Conservation (phyloP, 495 filamentous ascomycete genomes). For the Saxispiralis lemnorum region DNA sequence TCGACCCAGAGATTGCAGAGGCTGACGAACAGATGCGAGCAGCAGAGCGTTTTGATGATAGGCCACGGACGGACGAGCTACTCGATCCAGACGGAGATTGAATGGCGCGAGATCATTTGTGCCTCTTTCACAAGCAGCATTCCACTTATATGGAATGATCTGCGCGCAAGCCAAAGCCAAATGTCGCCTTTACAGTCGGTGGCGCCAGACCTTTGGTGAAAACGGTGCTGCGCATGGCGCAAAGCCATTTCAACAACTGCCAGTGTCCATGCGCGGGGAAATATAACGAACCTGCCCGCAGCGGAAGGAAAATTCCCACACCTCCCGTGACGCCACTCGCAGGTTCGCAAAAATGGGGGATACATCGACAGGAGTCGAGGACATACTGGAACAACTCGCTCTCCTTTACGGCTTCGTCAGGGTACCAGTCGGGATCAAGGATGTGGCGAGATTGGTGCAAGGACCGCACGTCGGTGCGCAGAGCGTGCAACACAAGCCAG, state of each 20-base stretch:
- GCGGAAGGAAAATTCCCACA: slow-evolving; percentile 14
- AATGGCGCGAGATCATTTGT: not conserved
- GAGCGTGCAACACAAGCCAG: slow-evolving; percentile 9
- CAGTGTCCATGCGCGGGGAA: slow-evolving; percentile 9
- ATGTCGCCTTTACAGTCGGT: not conserved
- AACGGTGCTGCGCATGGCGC: slow-evolving; percentile 3
- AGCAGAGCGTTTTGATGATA: slow-evolving; percentile 5
- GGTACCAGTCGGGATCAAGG: slow-evolving; percentile 6
- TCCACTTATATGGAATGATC: too few species aligned
- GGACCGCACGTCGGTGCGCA: slow-evolving; percentile 6
- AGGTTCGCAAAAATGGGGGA: slow-evolving; percentile 14
- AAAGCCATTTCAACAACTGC: slow-evolving; percentile 8
- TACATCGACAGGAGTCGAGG: slow-evolving; percentile 8
- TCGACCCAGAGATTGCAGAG: slow-evolving; percentile 42
- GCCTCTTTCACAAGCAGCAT: not conserved
- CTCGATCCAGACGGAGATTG: slow-evolving; percentile 15
- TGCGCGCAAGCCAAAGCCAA: too few species aligned
- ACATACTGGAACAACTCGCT: slow-evolving; percentile 7
- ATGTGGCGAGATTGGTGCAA: slow-evolving; percentile 6
- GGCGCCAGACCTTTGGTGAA: slow-evolving; percentile 12
- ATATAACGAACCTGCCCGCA: slow-evolving; percentile 7
- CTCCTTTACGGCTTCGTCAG: slow-evolving; percentile 2
- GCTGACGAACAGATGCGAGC: slow-evolving; percentile 4
- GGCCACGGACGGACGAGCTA: slow-evolving; percentile 3
- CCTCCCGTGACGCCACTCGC: slow-evolving; percentile 8